Evolutionary conservation across 768 basidiomycete species (phyloP).

Genomic region (Termitomyces sp.): DNA sequence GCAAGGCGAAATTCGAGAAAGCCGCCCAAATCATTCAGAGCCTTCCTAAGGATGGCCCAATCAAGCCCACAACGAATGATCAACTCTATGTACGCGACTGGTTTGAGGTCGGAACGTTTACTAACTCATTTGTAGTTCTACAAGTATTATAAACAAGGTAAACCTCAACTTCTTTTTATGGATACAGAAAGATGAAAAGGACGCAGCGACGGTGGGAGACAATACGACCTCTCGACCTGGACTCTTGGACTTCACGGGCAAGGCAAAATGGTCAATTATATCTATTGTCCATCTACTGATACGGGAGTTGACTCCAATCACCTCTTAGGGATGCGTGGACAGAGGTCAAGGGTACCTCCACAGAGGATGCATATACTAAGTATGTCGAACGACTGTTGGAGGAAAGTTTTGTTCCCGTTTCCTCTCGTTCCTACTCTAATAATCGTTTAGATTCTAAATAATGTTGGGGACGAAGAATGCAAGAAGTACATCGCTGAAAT

Average conservation of each 20-base stretch:
- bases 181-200: not conserved
- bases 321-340: slow-evolving; percentile 81
- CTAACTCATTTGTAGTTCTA: slow-evolving; percentile 66
- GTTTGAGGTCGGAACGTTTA: slow-evolving; percentile 3
- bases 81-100: slow-evolving; percentile 68
- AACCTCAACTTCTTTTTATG: not conserved
- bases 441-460: slow-evolving; percentile 48
- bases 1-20: slow-evolving; percentile 69
- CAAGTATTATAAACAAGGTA: slow-evolving; percentile 90
- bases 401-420: slow-evolving; percentile 34
- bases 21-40: slow-evolving; percentile 60
- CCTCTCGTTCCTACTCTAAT: not conserved
- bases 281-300: slow-evolving; percentile 5
- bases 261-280: slow-evolving; percentile 74
- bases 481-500: slow-evolving; percentile 56
- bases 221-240: slow-evolving; percentile 61
- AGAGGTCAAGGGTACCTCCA: slow-evolving; percentile 58
- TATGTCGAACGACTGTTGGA: slow-evolving; percentile 75
- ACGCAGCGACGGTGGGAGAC: slow-evolving; percentile 68
- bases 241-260: slow-evolving; percentile 79
- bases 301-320: not conserved
- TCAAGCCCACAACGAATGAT: slow-evolving; percentile 68
- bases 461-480: slow-evolving; percentile 42
- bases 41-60: slow-evolving; percentile 77
- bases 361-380: slow-evolving; percentile 63